These are phyloP conservation scores for Eutrema salsugineum DNA, from an alignment of 441 rosid genomes.

Conservation along the genomic window DNA sequence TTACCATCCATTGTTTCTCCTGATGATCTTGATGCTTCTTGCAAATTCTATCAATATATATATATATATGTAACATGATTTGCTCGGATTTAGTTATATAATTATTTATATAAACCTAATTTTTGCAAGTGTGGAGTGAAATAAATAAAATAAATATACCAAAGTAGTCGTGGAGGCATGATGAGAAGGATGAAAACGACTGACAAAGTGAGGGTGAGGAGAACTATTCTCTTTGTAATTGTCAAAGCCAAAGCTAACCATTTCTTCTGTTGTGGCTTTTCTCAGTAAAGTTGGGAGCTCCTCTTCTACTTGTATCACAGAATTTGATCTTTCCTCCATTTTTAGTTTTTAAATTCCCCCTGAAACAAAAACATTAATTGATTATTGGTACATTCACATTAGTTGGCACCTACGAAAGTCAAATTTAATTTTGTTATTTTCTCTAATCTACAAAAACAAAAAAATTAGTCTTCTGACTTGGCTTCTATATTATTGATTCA, in stretches of 20 bases:
- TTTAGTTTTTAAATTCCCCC: not conserved
- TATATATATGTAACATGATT: not conserved
- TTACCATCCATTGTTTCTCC: constrained; percentile 11
- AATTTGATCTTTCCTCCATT: constrained; percentile 24
- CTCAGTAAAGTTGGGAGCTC: constrained; percentile 31
- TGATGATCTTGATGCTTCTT: constrained; percentile 30
- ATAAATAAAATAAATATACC: constrained; percentile 17
- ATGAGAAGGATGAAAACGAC: constrained; percentile 37
- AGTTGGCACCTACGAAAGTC: not conserved
- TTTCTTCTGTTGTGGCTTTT: constrained; percentile 29
- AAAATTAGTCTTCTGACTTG: not conserved
- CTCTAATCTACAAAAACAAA: not conserved
- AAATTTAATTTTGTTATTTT: not conserved
- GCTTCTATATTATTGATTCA: not conserved
- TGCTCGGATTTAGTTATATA: not conserved
- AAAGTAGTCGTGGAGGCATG: constrained; percentile 25
- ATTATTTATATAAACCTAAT: not conserved
- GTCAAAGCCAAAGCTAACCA: constrained; percentile 35
- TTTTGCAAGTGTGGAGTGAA: not conserved
- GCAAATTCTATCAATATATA: constrained; percentile 3
- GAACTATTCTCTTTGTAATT: constrained; percentile 9
- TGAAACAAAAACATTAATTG: not conserved
- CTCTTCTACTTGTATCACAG: constrained; percentile 25
- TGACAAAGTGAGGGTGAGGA: not conserved
- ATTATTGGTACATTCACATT: not conserved